Conservation (phyloP, 495 filamentous ascomycete genomes). For the Lophiostoma macrostomum region DNA sequence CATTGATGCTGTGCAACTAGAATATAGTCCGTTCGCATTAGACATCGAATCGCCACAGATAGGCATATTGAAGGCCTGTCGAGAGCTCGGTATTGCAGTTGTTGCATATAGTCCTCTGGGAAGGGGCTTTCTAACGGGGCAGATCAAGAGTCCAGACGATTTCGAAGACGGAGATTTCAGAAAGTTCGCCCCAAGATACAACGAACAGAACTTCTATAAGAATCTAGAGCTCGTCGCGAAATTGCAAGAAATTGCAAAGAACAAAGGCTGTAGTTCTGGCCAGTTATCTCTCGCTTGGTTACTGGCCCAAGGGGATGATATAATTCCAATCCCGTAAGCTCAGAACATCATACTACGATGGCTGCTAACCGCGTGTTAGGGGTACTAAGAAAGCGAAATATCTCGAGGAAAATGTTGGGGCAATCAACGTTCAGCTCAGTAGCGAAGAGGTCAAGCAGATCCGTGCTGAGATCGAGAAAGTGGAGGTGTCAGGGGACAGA, state of each 20-base stretch:
- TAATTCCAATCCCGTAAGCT: slow-evolving; percentile 39
- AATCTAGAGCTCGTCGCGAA: slow-evolving; percentile 53
- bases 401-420: slow-evolving; percentile 40
- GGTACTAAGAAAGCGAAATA: slow-evolving; percentile 42
- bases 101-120: slow-evolving; percentile 64
- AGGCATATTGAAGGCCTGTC: slow-evolving; percentile 51
- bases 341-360: neutral
- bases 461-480: slow-evolving; percentile 36
- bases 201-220: slow-evolving; percentile 54
- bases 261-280: slow-evolving; percentile 47
- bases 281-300: slow-evolving; percentile 59
- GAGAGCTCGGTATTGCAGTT: slow-evolving; percentile 61
- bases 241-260: slow-evolving; percentile 46
- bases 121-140: slow-evolving; percentile 56
- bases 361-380: neutral
- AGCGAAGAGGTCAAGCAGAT: slow-evolving; percentile 40
- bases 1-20: slow-evolving; percentile 61
- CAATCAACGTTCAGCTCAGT: slow-evolving; percentile 34
- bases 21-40: slow-evolving; percentile 59
- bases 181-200: slow-evolving; percentile 45
- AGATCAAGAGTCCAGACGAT: slow-evolving; percentile 47
- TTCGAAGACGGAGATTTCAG: slow-evolving; percentile 49
- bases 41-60: slow-evolving; percentile 54
- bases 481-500: slow-evolving; percentile 33
- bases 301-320: slow-evolving; percentile 50